phyloP scores from a whole-genome alignment of 1,284 basidiomycete genomes.

The Naganishia cerealis region DNA sequence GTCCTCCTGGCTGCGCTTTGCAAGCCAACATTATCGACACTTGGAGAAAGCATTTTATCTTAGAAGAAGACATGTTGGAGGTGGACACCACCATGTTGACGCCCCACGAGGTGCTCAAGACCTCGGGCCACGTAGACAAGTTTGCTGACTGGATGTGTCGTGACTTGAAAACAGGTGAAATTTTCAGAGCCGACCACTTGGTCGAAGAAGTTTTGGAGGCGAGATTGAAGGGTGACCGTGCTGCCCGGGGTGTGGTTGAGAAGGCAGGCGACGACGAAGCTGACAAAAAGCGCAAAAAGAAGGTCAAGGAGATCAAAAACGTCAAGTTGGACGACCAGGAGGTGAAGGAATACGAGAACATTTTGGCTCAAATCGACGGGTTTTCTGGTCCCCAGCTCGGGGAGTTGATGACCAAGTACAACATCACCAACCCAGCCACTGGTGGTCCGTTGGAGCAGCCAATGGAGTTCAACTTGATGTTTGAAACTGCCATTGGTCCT shows the following conservation, averaged over 20 bases:
- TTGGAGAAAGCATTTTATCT: slow-evolving; percentile 98
- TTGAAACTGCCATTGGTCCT: slow-evolving; percentile 92
- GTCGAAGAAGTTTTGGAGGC: slow-evolving; percentile 91
- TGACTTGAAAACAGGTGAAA: slow-evolving; percentile 89
- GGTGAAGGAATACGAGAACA: slow-evolving; percentile 74
- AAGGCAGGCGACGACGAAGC: slow-evolving; percentile 62
- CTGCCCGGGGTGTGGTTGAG: slow-evolving; percentile 72
- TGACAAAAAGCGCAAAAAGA: slow-evolving; percentile 80
- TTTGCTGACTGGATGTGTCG: slow-evolving; percentile 99
- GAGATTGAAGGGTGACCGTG: slow-evolving; percentile 82
- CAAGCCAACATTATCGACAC: slow-evolving; percentile 95
- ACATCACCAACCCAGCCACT: slow-evolving; percentile 87
- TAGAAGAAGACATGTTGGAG: slow-evolving; percentile 98
- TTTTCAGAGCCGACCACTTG: slow-evolving; percentile 94
- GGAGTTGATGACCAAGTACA: slow-evolving; percentile 76
- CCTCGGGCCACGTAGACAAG: slow-evolving; percentile 96
- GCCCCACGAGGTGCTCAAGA: slow-evolving; percentile 89
- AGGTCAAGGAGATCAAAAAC: slow-evolving; percentile 71
- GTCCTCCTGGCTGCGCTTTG: slow-evolving; percentile 88
- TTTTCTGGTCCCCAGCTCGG: slow-evolving; percentile 87
- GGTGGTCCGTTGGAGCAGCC: slow-evolving; percentile 90
- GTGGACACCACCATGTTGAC: slow-evolving; percentile 99
- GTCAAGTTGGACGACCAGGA: slow-evolving; percentile 75
- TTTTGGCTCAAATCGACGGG: slow-evolving; percentile 93
- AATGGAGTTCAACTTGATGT: slow-evolving; percentile 98